Evolutionary conservation across 1,284 basidiomycete genomes (phyloP).

Genomic region (Lentinus polychrous): DNA sequence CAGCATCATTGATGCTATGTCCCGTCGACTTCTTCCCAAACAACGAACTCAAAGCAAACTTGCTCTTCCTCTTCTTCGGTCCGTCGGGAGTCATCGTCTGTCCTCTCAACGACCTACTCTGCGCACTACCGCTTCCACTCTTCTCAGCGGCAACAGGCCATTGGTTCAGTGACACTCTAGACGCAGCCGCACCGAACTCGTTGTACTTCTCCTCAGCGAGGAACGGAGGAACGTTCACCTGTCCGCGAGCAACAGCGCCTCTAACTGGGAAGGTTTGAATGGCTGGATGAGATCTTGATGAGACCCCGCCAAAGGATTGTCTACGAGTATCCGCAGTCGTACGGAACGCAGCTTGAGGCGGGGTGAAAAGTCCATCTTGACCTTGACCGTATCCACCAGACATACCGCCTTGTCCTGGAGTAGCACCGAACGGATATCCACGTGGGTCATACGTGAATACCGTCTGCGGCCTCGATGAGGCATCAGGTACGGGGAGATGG

Average conservation of each 20-base stretch:
- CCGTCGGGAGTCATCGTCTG: constrained; percentile 13
- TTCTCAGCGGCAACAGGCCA: constrained; percentile 40
- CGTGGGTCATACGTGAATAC: constrained; percentile 55
- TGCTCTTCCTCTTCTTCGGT: constrained; percentile 59
- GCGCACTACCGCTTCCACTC: constrained; percentile 17
- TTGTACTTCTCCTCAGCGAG: constrained; percentile 38
- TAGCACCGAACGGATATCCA: constrained; percentile 24
- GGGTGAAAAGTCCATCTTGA: constrained; percentile 29
- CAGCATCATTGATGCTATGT: constrained; percentile 9
- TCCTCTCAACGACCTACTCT: constrained; percentile 15
- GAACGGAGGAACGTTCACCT: constrained; percentile 26
- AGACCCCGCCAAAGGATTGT: constrained; percentile 67
- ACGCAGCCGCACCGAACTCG: constrained; percentile 52
- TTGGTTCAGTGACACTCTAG: constrained; percentile 51
- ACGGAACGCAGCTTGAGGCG: constrained; percentile 61
- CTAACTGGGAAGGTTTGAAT: constrained; percentile 39
- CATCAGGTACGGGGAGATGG: constrained; percentile 28
- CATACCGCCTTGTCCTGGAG: constrained; percentile 22
- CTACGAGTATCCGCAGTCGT: constrained; percentile 42
- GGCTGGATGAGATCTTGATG: constrained; percentile 45
- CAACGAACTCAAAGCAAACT: constrained; percentile 56
- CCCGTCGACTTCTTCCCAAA: constrained; percentile 52
- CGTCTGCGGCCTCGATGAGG: constrained; percentile 47
- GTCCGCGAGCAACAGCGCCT: constrained; percentile 14
- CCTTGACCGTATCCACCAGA: constrained; percentile 33